phyloP scores from a whole-genome alignment of 345 rosid species.

The Mallotus nudiflorus region DNA sequence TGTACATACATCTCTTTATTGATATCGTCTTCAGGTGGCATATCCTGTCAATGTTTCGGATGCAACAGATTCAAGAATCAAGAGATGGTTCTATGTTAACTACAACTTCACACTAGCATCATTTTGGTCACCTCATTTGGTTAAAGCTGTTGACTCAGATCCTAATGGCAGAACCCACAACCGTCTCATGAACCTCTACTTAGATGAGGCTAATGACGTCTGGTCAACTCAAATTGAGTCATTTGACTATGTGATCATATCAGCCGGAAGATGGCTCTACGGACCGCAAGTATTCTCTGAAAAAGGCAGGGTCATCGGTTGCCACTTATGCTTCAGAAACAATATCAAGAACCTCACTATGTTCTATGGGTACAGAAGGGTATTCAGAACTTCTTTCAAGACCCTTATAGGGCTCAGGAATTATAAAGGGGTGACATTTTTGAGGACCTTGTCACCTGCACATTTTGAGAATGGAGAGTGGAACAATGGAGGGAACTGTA shows the following conservation, averaged over 20 bases:
- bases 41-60: slow-evolving; percentile 68
- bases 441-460: slow-evolving; percentile 71
- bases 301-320: slow-evolving; percentile 42
- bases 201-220: slow-evolving; percentile 51
- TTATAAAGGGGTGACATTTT: slow-evolving; percentile 58
- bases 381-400: slow-evolving; percentile 65
- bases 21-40: slow-evolving; percentile 46
- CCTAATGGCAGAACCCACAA: slow-evolving; percentile 37
- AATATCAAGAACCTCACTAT: slow-evolving; percentile 57
- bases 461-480: slow-evolving; percentile 83
- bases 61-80: slow-evolving; percentile 55
- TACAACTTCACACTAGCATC: slow-evolving; percentile 73
- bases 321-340: slow-evolving; percentile 54
- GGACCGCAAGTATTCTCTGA: slow-evolving; percentile 62
- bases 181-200: slow-evolving; percentile 54
- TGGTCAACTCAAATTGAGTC: slow-evolving; percentile 61
- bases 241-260: slow-evolving; percentile 63
- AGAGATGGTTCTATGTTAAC: slow-evolving; percentile 58
- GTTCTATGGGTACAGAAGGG: slow-evolving; percentile 63
- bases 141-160: slow-evolving; percentile 42
- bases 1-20: too few species aligned
- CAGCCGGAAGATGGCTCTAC: slow-evolving; percentile 87
- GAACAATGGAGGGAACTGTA: slow-evolving; percentile 81
- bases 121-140: slow-evolving; percentile 62
- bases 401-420: slow-evolving; percentile 50